These are phyloP conservation scores for Macadamia integrifolia DNA, from an alignment of 164 flowering plant genomes.

Conservation along the genomic window DNA sequence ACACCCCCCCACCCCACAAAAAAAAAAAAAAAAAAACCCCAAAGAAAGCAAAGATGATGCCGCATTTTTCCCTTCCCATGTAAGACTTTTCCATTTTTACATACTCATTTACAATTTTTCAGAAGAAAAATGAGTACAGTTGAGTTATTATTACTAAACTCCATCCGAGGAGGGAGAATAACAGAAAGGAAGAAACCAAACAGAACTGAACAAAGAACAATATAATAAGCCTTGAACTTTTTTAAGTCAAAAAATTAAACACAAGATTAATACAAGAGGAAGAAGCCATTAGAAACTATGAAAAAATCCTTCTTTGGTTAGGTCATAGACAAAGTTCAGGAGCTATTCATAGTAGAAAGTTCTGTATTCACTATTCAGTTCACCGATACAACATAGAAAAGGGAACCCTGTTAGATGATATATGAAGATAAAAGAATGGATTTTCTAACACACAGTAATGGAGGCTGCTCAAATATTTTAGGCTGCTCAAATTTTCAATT, in stretches of 20 bases:
- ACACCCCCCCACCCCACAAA: too few relatives aligned
- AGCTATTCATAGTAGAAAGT: neutral
- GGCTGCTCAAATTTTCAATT: slow-evolving; percentile 1
- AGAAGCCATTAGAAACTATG: neutral
- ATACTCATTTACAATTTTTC: too few relatives aligned
- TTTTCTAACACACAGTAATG: slow-evolving; percentile 11
- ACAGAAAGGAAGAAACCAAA: too few relatives aligned
- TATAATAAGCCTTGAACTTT: slow-evolving; percentile 1
- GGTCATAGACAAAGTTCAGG: slow-evolving; percentile 4
- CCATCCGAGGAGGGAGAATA: too few relatives aligned
- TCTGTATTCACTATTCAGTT: slow-evolving; percentile 5
- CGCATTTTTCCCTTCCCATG: too few relatives aligned
- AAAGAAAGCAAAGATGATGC: too few relatives aligned
- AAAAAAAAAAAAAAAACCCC: too few relatives aligned
- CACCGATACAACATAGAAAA: slow-evolving; percentile 18
- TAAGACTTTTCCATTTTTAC: too few relatives aligned
- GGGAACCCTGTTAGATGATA: slow-evolving; percentile 21
- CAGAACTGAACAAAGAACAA: neutral
- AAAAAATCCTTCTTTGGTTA: slow-evolving; percentile 1
- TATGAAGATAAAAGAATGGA: slow-evolving; percentile 13
- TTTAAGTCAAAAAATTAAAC: neutral
- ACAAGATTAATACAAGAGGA: neutral
- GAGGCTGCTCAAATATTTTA: slow-evolving; percentile 1
- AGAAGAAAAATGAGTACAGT: too few relatives aligned
- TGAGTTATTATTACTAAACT: too few relatives aligned